Conservation (phyloP, 768 basidiomycete species). For the Tylopilus subfusipes region DNA sequence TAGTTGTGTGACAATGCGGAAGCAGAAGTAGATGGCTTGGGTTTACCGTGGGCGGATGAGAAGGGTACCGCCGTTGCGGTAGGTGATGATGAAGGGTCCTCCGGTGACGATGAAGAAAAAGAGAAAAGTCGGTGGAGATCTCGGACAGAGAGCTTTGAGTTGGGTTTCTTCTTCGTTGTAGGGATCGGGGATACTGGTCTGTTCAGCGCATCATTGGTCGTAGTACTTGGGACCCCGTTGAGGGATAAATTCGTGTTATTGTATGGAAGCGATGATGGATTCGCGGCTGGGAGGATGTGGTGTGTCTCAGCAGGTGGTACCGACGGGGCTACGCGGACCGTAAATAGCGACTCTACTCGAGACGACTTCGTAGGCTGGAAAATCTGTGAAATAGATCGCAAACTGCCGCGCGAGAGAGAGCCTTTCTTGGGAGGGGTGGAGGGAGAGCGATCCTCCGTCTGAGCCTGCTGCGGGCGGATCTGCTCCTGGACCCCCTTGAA, state of each 20-base stretch:
- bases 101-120: conserved; percentile 24
- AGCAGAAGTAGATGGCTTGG: conserved; percentile 9
- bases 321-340: conserved; percentile 23
- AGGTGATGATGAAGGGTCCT: conserved; percentile 4
- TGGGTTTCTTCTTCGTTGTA: conserved; percentile 26
- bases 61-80: neutral
- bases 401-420: conserved; percentile 23
- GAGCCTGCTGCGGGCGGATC: conserved; percentile 11
- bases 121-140: conserved; percentile 35
- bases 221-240: conserved; percentile 11
- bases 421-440: conserved; percentile 23
- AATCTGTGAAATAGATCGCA: conserved; percentile 33
- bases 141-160: conserved; percentile 35
- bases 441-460: conserved; percentile 10
- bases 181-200: conserved; percentile 36
- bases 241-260: conserved; percentile 29
- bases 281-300: neutral
- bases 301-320: conserved; percentile 18
- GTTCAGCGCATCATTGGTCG: conserved; percentile 7
- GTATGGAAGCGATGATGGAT: conserved; percentile 9
- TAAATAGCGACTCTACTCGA: conserved; percentile 30
- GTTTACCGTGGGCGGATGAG: neutral
- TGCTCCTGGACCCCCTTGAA: conserved; percentile 29
- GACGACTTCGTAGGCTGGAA: conserved; percentile 20
- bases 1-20: conserved; percentile 11